A percentile compares a stretch with the other conserved stretches of the same genome.
These are phyloP conservation scores for Secale cereale DNA, from an alignment of 176 grass and related monocot genomes.

Conservation along the genomic window DNA sequence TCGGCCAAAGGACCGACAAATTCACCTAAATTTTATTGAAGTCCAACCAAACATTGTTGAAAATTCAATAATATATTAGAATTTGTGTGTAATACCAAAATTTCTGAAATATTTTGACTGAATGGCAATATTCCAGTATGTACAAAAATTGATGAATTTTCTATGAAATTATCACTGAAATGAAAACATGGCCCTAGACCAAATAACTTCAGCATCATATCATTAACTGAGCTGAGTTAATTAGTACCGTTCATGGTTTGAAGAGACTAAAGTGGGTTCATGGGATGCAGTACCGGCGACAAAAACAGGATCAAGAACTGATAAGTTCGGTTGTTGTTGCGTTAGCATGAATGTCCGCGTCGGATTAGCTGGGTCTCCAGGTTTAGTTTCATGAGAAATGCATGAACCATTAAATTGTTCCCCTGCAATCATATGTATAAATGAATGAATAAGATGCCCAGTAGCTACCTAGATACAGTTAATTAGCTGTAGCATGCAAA, in stretches of 20 bases:
- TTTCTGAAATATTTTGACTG: too few relatives aligned
- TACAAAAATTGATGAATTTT: too few relatives aligned
- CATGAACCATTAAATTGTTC: background rate
- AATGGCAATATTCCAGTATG: too few relatives aligned
- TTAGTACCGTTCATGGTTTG: background rate
- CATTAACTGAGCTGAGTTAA: background rate
- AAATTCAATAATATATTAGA: too few relatives aligned
- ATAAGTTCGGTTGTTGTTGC: background rate
- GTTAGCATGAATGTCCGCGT: background rate
- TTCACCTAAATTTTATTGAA: too few relatives aligned
- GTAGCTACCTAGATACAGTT: constrained; percentile 7
- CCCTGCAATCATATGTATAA: background rate
- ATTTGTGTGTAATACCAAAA: too few relatives aligned
- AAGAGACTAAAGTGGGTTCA: background rate
- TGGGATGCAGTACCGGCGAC: background rate
- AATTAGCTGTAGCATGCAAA: background rate
- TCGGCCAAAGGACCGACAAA: too few relatives aligned
- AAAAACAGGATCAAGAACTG: background rate
- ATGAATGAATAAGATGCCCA: background rate
- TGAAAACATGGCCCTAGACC: background rate
- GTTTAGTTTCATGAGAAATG: background rate
- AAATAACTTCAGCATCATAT: background rate
- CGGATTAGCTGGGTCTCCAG: background rate
- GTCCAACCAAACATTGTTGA: too few relatives aligned
- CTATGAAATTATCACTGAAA: too few relatives aligned